Evolutionary conservation across 768 basidiomycete species (phyloP), one percentile per base, ranked within the genome.

Genomic region (Megacollybia marginata): DNA sequence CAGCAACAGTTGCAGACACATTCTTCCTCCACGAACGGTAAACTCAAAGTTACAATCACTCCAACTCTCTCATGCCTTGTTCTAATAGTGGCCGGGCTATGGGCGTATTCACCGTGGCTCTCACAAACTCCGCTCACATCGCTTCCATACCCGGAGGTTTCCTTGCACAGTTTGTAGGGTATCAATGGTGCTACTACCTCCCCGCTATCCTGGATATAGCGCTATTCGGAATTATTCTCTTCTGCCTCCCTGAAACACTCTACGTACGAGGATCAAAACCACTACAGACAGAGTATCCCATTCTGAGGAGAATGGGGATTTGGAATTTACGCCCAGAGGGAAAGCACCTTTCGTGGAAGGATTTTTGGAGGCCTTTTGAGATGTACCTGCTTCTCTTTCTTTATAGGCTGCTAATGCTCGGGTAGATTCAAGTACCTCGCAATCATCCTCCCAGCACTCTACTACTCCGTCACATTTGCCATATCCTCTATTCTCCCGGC

Each of bases 11-110:
- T 9, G 44, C 52, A 7, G 58, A 59, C 45, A 52, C 49, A 33
- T 59, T 59, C 44, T 57, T 57, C 50, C 54, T 57, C 3, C 58
- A 59, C 40, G 58, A 59, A 35, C 51, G 57, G 28, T 58, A 55
- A 36, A 42, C 49, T 1, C 33, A 49, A 31, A 50, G 40, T 1
- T 58, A 3, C 2, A 4, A 3, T 18, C 38, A 40, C 38, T 28
- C 6, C 38, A 4, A 18, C 38, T 40, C 2, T 18, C 13, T 18
- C 15, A 13, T 8, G 38, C 13, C 38, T 8, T 15, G 13, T 3
- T 8, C 13, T 8, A 18, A 40, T 8, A 40, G 38, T 4, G 38
- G 38, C 18, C 38, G 38, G 5, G 38, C 38, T 3, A 40, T 40
- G 38, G 38, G 38, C 18, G 38, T 40, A 13, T 40, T 40, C 18